Percentiles rank a stretch among this genome's conserved stretches.
These are phyloP conservation scores for Mucor sp. DNA, from an alignment of 371 early-diverging fungal genomes.

Conservation along the genomic window DNA sequence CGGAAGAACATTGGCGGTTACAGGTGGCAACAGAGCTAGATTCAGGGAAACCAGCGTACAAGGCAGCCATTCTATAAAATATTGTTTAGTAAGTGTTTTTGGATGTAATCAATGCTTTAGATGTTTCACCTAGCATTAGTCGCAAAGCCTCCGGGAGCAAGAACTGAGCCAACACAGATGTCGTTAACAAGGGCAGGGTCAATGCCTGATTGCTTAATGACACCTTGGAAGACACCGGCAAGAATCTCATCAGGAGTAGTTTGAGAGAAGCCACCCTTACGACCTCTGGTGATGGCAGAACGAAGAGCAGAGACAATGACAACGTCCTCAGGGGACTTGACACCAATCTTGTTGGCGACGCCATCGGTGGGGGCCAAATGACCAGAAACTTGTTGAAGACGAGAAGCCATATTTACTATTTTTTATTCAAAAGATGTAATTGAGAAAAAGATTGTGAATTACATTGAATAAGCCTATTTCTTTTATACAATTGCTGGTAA, in stretches of 20 bases:
- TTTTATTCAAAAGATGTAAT: neutral
- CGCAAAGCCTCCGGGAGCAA: slow-evolving; percentile 71
- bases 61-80: slow-evolving; percentile 63
- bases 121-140: slow-evolving; percentile 84
- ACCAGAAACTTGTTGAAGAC: slow-evolving; percentile 74
- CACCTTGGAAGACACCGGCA: slow-evolving; percentile 82
- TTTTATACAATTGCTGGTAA: slow-evolving; percentile 6
- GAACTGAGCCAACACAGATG: slow-evolving; percentile 41
- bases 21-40: slow-evolving; percentile 82
- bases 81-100: slow-evolving; percentile 19
- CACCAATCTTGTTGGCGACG: slow-evolving; percentile 68
- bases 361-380: slow-evolving; percentile 64
- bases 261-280: slow-evolving; percentile 95
- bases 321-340: slow-evolving; percentile 84
- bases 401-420: slow-evolving; percentile 52
- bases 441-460: neutral
- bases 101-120: no score
- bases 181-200: slow-evolving; percentile 93
- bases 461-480: neutral
- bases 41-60: slow-evolving; percentile 94
- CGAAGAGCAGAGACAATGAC: slow-evolving; percentile 88
- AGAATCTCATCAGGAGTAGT: slow-evolving; percentile 87
- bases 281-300: slow-evolving; percentile 90
- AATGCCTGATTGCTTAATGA: slow-evolving; percentile 79
- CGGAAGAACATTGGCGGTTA: slow-evolving; percentile 98